Evolutionary conservation across 371 early-diverging fungal species (phyloP).

Genomic region (Zopfochytrium polystomum): DNA sequence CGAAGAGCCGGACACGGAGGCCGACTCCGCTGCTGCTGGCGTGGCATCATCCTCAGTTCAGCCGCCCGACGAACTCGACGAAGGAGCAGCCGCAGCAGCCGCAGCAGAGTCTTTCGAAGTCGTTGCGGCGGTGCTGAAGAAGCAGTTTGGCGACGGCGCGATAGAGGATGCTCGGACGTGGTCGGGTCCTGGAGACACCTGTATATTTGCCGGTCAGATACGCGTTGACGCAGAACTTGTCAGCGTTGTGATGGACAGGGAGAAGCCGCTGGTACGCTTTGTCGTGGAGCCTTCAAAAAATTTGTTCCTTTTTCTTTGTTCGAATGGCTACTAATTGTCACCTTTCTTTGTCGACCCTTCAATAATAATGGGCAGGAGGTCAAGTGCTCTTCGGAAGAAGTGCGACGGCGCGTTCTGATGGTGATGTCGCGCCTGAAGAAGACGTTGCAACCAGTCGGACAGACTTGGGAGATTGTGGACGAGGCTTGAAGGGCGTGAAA

Average conservation of each 20-base stretch:
- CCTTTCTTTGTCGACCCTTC: neutral
- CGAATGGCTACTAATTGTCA: neutral
- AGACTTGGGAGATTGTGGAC: conserved; percentile 31
- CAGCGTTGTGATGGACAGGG: conserved; percentile 13
- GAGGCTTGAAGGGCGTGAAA: too few species aligned
- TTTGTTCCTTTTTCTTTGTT: neutral
- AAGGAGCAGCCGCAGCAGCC: neutral
- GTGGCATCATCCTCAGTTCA: neutral
- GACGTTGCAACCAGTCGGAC: conserved; percentile 27
- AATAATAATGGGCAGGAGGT: conserved; percentile 11
- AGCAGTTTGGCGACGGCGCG: conserved; percentile 29
- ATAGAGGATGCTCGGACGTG: conserved; percentile 9
- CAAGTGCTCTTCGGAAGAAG: conserved; percentile 26
- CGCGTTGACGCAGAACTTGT: conserved; percentile 25
- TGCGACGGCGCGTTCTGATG: conserved; percentile 22
- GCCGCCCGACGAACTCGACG: neutral
- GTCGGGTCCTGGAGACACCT: neutral
- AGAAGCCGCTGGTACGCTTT: conserved; percentile 19
- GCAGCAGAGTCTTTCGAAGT: conserved; percentile 16
- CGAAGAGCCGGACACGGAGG: conserved; percentile 9
- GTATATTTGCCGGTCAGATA: conserved; percentile 12
- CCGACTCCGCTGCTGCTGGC: conserved; percentile 5
- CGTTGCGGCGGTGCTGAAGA: conserved; percentile 15
- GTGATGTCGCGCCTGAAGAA: conserved; percentile 25
- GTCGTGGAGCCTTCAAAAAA: too few species aligned